Evolutionary conservation across 352 stramenopile species (phyloP), one percentile per base, ranked within the genome.

Genomic region (Halophytophthora batemanensis): DNA sequence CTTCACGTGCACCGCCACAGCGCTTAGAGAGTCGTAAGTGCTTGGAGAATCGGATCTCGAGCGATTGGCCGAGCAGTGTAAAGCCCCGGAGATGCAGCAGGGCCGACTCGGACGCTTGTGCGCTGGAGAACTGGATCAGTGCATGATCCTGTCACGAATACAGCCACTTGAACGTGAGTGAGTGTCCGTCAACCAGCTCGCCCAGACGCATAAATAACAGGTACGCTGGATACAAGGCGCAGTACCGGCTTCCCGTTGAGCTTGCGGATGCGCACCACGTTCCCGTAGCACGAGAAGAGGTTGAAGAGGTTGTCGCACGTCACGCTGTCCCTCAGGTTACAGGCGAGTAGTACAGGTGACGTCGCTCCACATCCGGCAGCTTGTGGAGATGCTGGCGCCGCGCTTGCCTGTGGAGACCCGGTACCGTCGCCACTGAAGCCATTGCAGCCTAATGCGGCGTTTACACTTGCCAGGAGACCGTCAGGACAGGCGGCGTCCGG

Each of bases 241-340:
- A 10, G 25, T 31, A 77, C 69, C 5, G 69, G 59, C 43, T 87
- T 87, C 23, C 49, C 60, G 17, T 53, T 69, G 25, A 87, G 61
- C 43, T 82, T 85, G 64, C 85, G 85, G 45, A 87, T 50, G 29
- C 73, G 76, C 10, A 61, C 51, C 6, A 87, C 72, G 56, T 87
- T 85, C 17, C 76, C 76, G 31, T 87, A 87, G 45, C 73, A 87
- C 17, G 76, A 87, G 25, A 87, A 87, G 14, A 87, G 50, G 43
- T 87, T 82, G 69, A 87, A 87, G 2, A 87, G 38, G 19, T 82
- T 60, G 43, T 87, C 74, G 53, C 76, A 87, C 15, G 73, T 72
- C 46, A 83, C 61, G 23, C 55, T 65, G 25, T 82, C 66, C 25
- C 64, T 64, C 13, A 86, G 45, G 38, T 82, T 86, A 61, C 67